Conservation (phyloP, 2,329 filamentous ascomycete species). For the Talaromyces sp. region DNA sequence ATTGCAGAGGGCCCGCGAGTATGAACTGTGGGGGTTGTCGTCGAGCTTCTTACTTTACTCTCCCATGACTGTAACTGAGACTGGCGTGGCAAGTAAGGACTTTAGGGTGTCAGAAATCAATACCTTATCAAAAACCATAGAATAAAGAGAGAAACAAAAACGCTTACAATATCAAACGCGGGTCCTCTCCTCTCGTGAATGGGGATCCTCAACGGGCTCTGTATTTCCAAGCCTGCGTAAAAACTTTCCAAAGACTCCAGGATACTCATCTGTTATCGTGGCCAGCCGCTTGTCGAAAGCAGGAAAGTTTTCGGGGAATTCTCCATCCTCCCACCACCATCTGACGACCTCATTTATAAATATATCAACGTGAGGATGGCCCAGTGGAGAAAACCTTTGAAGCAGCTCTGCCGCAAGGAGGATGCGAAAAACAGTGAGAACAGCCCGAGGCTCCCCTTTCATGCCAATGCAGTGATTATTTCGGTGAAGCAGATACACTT, state of each 20-base stretch:
- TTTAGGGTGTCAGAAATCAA: neutral
- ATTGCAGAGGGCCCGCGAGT: neutral
- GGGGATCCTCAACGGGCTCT: neutral
- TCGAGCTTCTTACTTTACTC: neutral
- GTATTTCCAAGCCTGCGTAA: neutral
- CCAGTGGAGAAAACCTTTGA: neutral
- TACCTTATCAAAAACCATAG: neutral
- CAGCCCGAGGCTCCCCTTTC: neutral
- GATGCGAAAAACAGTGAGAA: neutral
- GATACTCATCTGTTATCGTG: neutral
- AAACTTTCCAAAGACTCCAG: neutral
- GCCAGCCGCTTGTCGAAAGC: neutral
- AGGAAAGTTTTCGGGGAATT: neutral
- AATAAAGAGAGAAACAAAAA: neutral
- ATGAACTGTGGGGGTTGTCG: neutral
- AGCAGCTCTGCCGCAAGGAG: neutral
- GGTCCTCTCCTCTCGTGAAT: neutral
- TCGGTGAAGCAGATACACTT: neutral
- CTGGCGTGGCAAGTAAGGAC: neutral
- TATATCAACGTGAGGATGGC: neutral
- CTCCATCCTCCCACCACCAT: neutral
- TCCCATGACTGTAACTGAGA: neutral
- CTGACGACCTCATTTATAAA: neutral
- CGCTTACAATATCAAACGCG: neutral
- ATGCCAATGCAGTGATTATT: neutral